phyloP scores from a whole-genome alignment of 805 yeast genomes.

The Wickerhamomyces chambardii region DNA sequence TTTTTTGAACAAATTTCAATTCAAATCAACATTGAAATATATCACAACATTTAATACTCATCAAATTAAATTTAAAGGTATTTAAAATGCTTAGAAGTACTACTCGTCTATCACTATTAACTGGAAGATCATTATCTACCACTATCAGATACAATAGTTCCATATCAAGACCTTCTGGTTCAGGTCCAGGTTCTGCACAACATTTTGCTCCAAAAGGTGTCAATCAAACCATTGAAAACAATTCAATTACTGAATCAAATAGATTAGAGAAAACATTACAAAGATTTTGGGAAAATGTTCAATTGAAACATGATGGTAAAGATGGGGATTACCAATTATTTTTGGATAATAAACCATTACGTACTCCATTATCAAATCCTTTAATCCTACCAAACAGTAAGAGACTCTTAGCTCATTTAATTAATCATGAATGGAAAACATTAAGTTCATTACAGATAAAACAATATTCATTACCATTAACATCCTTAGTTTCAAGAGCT shows the following conservation, averaged over 20 bases:
- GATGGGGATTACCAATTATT: conserved; percentile 39
- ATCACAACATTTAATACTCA: too few relatives aligned
- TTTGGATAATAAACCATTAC: conserved; percentile 67
- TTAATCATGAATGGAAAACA: conserved; percentile 83
- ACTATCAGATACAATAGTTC: too few relatives aligned
- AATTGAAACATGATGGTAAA: conserved; percentile 22
- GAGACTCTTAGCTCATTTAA: conserved; percentile 57
- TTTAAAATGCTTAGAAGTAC: too few relatives aligned
- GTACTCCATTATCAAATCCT: conserved; percentile 76
- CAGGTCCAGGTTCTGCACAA: not conserved
- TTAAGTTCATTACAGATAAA: conserved; percentile 60
- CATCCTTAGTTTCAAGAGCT: conserved; percentile 81
- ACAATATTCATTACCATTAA: conserved; percentile 76
- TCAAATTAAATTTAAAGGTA: too few relatives aligned
- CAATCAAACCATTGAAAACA: conserved; percentile 38
- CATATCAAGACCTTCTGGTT: not conserved
- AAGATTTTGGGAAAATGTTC: conserved; percentile 78
- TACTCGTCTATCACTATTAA: too few relatives aligned
- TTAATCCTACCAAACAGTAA: conserved; percentile 55
- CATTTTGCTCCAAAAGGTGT: conserved; percentile 15
- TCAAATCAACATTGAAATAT: too few relatives aligned
- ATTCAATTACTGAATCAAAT: conserved; percentile 53
- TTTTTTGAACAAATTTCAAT: too few relatives aligned
- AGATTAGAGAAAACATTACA: conserved; percentile 57
- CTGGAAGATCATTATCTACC: too few relatives aligned